Conservation (phyloP, 257 asterid species). For the Solanum chmielewskii region DNA sequence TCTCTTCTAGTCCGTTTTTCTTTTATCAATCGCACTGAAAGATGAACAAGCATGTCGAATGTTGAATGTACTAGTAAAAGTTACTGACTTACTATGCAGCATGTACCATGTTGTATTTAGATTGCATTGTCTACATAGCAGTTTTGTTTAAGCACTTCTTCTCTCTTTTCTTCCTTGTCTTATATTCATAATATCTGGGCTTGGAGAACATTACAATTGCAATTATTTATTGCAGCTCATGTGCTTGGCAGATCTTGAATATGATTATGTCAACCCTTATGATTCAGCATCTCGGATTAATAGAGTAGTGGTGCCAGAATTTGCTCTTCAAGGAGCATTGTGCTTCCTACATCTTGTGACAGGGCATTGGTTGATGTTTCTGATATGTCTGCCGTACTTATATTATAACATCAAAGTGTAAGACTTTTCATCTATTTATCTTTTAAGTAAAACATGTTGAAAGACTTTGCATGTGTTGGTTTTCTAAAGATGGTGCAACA, state of each 20-base stretch:
- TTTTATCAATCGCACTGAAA: background rate
- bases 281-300: slow-evolving; percentile 82
- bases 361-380: slow-evolving; percentile 77
- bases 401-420: slow-evolving; percentile 52
- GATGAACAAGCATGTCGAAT: background rate
- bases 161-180: background rate
- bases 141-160: background rate
- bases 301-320: slow-evolving; percentile 59
- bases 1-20: background rate
- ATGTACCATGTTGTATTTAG: background rate
- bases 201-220: background rate
- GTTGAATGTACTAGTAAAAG: background rate
- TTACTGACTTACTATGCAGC: background rate
- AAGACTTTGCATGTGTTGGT: background rate
- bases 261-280: slow-evolving; percentile 73
- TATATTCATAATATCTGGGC: background rate
- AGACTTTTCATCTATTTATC: slow-evolving; percentile 12
- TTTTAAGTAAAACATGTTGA: background rate
- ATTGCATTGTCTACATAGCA: background rate
- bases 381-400: slow-evolving; percentile 59
- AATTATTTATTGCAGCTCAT: slow-evolving; percentile 46
- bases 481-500: background rate
- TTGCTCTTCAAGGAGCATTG: slow-evolving; percentile 42
- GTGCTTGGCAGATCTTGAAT: slow-evolving; percentile 87
- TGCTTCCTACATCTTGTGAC: slow-evolving; percentile 66